Evolutionary conservation across 2,329 filamentous ascomycete species (phyloP).

Genomic region (Tolypocladium capitatum): DNA sequence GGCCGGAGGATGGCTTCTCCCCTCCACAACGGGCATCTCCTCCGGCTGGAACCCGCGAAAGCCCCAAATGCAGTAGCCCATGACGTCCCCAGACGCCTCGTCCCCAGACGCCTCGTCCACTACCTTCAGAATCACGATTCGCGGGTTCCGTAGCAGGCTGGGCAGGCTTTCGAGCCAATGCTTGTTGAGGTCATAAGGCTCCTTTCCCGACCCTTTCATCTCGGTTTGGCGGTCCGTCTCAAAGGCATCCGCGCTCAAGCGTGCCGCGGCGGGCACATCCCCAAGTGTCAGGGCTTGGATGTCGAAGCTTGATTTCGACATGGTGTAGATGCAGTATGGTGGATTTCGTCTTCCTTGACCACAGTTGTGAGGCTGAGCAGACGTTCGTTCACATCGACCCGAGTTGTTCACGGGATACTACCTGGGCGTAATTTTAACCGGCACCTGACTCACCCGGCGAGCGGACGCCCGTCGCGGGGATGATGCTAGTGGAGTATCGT

Average conservation of each 20-base stretch:
- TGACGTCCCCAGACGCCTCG: slow-evolving; percentile 11
- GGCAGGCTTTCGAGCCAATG: slow-evolving; percentile 12
- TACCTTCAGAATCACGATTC: slow-evolving; percentile 17
- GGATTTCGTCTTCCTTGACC: neutral
- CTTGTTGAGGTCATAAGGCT: slow-evolving; percentile 14
- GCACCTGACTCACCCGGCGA: neutral
- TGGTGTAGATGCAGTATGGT: neutral
- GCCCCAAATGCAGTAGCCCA: slow-evolving; percentile 19
- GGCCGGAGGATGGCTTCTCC: slow-evolving; percentile 5
- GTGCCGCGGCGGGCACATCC: slow-evolving; percentile 16
- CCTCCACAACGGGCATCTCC: slow-evolving; percentile 8
- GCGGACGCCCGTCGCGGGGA: too few species aligned
- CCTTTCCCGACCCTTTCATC: slow-evolving; percentile 19
- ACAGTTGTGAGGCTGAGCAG: neutral
- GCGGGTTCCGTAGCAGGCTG: slow-evolving; percentile 9
- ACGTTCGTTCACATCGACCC: too few species aligned
- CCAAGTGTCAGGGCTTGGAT: slow-evolving; percentile 10
- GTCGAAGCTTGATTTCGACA: slow-evolving; percentile 8
- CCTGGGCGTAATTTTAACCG: neutral
- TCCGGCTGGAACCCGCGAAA: slow-evolving; percentile 15
- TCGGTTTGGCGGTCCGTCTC: slow-evolving; percentile 19
- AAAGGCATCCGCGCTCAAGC: slow-evolving; percentile 17
- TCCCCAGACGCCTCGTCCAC: too few species aligned
- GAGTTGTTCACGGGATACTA: neutral
- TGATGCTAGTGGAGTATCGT: too few species aligned